Evolutionary conservation across 208 protist genomes (phyloP).

Genomic region (Wallacemonas sp.): DNA sequence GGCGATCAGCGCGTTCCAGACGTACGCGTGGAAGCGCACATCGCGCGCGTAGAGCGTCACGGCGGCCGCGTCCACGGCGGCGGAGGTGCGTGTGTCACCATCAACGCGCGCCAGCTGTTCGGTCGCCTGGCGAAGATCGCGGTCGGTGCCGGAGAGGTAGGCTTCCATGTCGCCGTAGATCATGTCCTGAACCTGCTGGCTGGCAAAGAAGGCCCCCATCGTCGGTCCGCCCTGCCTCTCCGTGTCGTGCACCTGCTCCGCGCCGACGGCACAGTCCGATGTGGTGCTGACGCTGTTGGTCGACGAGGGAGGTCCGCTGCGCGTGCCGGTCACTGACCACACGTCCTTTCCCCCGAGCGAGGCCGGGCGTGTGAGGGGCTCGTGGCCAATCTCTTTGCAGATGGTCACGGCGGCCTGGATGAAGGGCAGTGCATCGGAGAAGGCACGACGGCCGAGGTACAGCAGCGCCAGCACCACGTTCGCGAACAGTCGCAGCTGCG

Average conservation of each 20-base stretch:
- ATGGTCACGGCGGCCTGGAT: constrained; percentile 42
- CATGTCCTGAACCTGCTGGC: background rate
- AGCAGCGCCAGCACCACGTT: constrained; percentile 49
- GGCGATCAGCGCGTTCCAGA: constrained; percentile 54
- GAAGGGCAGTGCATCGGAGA: constrained; percentile 37
- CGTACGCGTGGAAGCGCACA: constrained; percentile 48
- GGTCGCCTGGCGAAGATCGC: background rate
- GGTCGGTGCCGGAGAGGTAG: background rate
- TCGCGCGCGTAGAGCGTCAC: constrained; percentile 32
- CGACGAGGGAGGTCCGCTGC: no score
- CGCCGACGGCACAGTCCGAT: background rate
- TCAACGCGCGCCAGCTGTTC: constrained; percentile 15
- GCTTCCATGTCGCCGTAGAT: constrained; percentile 3
- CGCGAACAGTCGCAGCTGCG: constrained; percentile 49
- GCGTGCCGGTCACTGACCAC: no score
- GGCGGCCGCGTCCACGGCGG: constrained; percentile 5
- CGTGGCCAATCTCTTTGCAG: constrained; percentile 37
- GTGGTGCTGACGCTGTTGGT: background rate
- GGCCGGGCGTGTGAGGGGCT: constrained; percentile 17
- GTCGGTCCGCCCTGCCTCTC: background rate
- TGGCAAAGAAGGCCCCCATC: constrained; percentile 5
- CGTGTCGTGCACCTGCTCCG: background rate
- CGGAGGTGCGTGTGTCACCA: constrained; percentile 17
- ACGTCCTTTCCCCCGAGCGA: background rate
- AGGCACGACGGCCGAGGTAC: constrained; percentile 35